Base-by-base conservation (phyloP, 768 basidiomycete species). In the Suillus americanus region DNA sequence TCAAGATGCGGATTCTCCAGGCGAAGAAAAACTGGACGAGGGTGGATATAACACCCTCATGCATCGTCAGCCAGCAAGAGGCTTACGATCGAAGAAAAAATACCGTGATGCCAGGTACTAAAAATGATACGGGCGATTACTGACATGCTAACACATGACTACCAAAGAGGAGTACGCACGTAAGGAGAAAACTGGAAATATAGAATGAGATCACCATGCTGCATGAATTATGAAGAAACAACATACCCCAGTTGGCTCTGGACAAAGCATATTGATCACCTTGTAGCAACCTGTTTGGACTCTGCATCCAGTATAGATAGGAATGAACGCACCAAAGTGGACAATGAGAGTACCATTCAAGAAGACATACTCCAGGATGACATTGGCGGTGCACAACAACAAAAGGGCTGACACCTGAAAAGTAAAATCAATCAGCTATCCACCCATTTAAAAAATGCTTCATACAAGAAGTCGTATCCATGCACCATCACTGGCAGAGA, bases 1-100 rank as follows among this genome's bases (percentile, higher is more conserved):
- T 68, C 46, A 74, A 63, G 50, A 75, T 46, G 23, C 61, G 61
- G 48, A 74, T 70, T 61, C 73, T 68, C 72, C 73, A 73, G 16
- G 73, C 74, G 56, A 74, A 74, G 59, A 74, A 74, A 35, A 75
- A 40, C 18, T 74, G 73, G 13, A 74, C 73, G 37, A 70, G 61
- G 57, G 73, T 64, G 16, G 73, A 69, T 6, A 74, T 66, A 33
- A 74, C 20, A 13, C 74, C 73, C 73, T 74, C 23, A n/a, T 6
- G 8, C 28, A 10, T 37, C 12, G 35, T 69, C 9, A 67, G 53
- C 53, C 3, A 3, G 38, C 3, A 30, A 50, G 5, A 62, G 13
- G 23, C 6, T 46, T 23, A 61, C 18, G 6, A 41, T 25, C 3
- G 10, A 16, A 56, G 33, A 30, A 37, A 7, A 53, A 6, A 2